phyloP scores from a whole-genome alignment of 2,329 filamentous ascomycete species.

The Plenodomus lindquistii region DNA sequence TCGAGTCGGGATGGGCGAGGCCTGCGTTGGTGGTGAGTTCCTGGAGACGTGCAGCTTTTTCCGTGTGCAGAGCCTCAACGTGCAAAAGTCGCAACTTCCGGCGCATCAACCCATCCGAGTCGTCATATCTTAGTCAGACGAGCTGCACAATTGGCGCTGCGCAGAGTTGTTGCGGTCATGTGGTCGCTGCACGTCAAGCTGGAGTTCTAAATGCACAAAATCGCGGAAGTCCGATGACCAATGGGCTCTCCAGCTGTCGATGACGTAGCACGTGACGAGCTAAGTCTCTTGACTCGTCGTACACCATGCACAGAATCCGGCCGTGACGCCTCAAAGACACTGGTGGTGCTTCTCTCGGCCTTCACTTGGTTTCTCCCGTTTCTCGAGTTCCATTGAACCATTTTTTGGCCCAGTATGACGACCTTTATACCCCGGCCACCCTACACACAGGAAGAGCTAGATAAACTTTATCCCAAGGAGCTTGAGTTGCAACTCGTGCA shows the following conservation, averaged over 20 bases:
- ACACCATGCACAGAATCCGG: neutral
- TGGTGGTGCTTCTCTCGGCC: neutral
- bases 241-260: slow-evolving; percentile 5
- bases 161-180: neutral
- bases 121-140: neutral
- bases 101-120: neutral
- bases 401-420: slow-evolving; percentile 63
- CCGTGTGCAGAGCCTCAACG: neutral
- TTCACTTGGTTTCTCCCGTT: neutral
- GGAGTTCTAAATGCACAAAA: neutral
- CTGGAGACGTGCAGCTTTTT: neutral
- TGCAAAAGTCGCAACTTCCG: neutral
- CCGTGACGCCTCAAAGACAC: neutral
- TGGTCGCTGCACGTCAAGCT: neutral
- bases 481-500: slow-evolving; percentile 89
- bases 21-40: neutral
- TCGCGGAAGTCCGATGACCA: slow-evolving; percentile 1
- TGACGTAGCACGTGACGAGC: slow-evolving; percentile 29
- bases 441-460: slow-evolving; percentile 81
- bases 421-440: slow-evolving; percentile 72
- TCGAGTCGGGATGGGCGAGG: neutral
- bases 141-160: neutral
- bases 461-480: slow-evolving; percentile 75
- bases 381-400: neutral
- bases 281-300: neutral